Evolutionary conservation across 2,329 filamentous ascomycete genomes (phyloP).

Genomic region (Cryphonectria carpinicola): DNA sequence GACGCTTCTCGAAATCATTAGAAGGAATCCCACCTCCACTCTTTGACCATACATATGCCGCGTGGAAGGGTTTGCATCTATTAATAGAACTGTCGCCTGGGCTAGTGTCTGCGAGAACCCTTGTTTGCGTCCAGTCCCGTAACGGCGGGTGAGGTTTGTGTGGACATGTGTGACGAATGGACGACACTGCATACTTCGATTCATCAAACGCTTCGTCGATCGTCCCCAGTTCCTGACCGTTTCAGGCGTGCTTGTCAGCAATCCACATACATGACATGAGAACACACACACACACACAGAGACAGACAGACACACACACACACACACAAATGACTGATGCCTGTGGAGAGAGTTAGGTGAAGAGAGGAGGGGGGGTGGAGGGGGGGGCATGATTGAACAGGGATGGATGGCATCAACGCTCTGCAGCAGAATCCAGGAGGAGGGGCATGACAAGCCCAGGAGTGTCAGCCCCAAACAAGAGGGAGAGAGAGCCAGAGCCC

Average conservation of each 20-base stretch:
- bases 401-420: constrained; percentile 7
- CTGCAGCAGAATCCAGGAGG: constrained; percentile 17
- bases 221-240: background rate
- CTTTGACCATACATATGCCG: constrained; percentile 1
- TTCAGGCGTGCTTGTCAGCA: constrained; percentile 9
- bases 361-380: too few relatives aligned
- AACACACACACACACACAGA: background rate
- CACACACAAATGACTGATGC: constrained; percentile 2
- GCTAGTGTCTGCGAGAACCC: constrained; percentile 14
- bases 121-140: constrained; percentile 20
- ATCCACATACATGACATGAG: background rate
- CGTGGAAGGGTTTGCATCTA: constrained; percentile 7
- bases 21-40: constrained; percentile 16
- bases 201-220: constrained; percentile 7
- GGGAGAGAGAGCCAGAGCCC: background rate
- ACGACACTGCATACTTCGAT: constrained; percentile 18
- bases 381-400: constrained; percentile 14
- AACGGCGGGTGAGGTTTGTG: constrained; percentile 18
- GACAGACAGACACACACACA: background rate
- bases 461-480: constrained; percentile 4
- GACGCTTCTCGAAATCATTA: constrained; percentile 15
- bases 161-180: constrained; percentile 3
- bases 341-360: constrained; percentile 13
- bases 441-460: constrained; percentile 9
- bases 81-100: constrained; percentile 8